Evolutionary conservation across 768 basidiomycete species (phyloP).

Genomic region (Naganishia friedmannii): DNA sequence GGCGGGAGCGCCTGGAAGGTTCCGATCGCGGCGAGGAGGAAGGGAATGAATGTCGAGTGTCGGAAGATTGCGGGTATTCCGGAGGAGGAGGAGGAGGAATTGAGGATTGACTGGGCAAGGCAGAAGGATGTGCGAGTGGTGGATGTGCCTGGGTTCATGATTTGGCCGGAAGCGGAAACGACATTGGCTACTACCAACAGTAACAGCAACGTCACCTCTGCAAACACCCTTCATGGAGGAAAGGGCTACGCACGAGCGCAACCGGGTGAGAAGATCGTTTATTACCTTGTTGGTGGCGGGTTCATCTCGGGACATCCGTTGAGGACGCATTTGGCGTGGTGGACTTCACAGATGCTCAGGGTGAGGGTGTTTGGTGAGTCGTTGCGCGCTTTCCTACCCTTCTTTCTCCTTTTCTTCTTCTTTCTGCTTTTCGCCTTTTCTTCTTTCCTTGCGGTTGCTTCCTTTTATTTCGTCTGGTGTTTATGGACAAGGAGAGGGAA

Average conservation of each 20-base stretch:
- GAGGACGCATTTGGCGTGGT: constrained; percentile 37
- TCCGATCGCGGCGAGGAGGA: not conserved
- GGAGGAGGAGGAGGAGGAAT: constrained; percentile 17
- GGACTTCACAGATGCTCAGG: constrained; percentile 28
- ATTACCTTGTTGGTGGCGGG: constrained; percentile 51
- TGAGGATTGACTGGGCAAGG: constrained; percentile 33
- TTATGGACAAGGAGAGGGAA: no score
- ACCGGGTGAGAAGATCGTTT: constrained; percentile 51
- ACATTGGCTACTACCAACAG: not conserved
- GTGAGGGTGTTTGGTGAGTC: constrained; percentile 19
- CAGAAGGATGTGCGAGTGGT: constrained; percentile 31
- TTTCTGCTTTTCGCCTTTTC: not conserved
- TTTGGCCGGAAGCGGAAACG: constrained; percentile 25
- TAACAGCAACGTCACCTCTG: not conserved
- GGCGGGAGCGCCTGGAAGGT: constrained; percentile 30
- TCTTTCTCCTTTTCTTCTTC: not conserved
- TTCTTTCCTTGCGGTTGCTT: no score
- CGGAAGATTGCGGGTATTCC: constrained; percentile 31
- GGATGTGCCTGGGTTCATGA: constrained; percentile 36
- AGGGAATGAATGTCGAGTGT: constrained; percentile 26
- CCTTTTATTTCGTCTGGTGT: no score
- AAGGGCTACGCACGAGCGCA: constrained; percentile 38
- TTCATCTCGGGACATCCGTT: constrained; percentile 43
- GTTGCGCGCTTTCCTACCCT: constrained; percentile 8
- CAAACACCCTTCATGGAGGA: not conserved